A percentile compares a stretch with the other conserved stretches of the same genome.
These are phyloP conservation scores for Globisporangium nagaii DNA, from an alignment of 352 stramenopile species.

Conservation along the genomic window DNA sequence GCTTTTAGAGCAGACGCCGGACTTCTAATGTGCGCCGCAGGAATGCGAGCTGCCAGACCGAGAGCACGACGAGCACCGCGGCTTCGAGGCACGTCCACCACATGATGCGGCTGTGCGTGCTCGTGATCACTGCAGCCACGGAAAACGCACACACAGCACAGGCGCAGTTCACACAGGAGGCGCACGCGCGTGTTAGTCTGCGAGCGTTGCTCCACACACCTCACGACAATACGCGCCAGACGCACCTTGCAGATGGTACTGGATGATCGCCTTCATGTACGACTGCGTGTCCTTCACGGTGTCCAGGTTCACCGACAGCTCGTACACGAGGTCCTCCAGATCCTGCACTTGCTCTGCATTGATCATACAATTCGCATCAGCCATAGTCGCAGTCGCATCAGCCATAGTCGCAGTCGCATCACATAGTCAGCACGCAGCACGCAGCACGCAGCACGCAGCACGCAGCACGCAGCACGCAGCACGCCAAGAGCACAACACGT, in stretches of 20 bases:
- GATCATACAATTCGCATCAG: not conserved
- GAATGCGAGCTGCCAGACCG: constrained; percentile 81
- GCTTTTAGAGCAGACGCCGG: constrained; percentile 65
- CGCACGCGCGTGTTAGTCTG: no score
- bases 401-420: no score
- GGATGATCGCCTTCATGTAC: constrained; percentile 86
- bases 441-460: not conserved
- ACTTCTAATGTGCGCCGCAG: constrained; percentile 81
- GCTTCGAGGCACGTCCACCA: constrained; percentile 82
- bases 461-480: no score
- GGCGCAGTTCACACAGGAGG: no score
- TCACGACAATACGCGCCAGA: no score
- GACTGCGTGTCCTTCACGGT: constrained; percentile 84
- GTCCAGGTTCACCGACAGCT: constrained; percentile 80
- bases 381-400: not conserved
- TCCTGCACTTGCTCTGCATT: constrained; percentile 78
- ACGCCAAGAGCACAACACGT: constrained; percentile 18
- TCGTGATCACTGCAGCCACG: constrained; percentile 56
- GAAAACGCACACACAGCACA: not conserved
- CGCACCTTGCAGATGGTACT: constrained; percentile 68
- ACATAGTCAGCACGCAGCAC: not conserved
- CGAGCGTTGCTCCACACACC: no score
- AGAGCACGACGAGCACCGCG: constrained; percentile 57
- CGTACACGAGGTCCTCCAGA: constrained; percentile 83
- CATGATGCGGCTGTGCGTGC: constrained; percentile 76